These are phyloP conservation scores for Astragalus membranaceus DNA, from an alignment of 306 rosid species.

Conservation along the genomic window DNA sequence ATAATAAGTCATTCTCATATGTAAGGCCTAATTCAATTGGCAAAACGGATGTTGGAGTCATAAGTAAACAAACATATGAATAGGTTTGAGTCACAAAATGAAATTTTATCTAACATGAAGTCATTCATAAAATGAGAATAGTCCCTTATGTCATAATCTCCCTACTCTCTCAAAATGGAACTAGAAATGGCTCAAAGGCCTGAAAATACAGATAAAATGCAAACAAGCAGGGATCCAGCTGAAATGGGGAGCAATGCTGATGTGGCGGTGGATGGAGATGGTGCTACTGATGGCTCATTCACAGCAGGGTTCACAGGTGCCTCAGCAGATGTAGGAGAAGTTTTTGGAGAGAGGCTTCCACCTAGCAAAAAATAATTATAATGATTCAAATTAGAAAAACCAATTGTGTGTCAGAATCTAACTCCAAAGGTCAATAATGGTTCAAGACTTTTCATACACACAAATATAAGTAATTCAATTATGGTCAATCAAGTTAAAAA, in stretches of 20 bases:
- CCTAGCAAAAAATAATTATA: neutral
- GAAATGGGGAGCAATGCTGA: constrained; percentile 19
- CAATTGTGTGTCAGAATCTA: neutral
- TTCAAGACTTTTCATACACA: neutral
- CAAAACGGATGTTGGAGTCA: neutral
- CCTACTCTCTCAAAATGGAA: constrained; percentile 14
- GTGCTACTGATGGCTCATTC: constrained; percentile 10
- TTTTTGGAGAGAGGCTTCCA: constrained; percentile 31
- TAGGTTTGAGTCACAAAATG: neutral
- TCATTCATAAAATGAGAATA: constrained; percentile 1
- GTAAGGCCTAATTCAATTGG: no score
- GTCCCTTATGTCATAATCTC: constrained; percentile 1
- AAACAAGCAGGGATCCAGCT: constrained; percentile 11
- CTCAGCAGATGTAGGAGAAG: constrained; percentile 16
- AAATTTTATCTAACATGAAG: neutral
- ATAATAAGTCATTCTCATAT: no score
- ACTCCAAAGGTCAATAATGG: neutral
- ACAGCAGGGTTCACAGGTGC: constrained; percentile 9
- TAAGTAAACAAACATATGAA: neutral
- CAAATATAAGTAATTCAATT: neutral
- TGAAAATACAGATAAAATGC: neutral
- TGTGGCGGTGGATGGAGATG: constrained; percentile 7
- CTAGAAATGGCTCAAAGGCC: constrained; percentile 10
- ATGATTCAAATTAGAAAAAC: constrained; percentile 1
- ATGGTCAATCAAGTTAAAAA: neutral